Conservation (phyloP, 176 grass and related monocot genomes). For the Triticum timopheevii region DNA sequence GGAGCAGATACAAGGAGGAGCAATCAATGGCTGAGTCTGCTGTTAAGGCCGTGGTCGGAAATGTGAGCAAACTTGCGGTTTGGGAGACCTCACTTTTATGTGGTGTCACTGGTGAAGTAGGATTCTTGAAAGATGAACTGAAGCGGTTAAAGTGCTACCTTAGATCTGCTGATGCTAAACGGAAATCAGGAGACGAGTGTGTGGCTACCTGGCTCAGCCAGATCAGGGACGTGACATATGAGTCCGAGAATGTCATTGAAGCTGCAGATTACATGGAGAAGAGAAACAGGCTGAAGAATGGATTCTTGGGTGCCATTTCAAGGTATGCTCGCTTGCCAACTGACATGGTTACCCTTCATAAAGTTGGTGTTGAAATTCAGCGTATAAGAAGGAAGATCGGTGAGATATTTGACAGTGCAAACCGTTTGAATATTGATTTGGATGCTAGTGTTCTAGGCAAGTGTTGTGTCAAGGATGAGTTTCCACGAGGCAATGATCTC, state of each 20-base stretch:
- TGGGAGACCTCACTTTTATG: background rate
- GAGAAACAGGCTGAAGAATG: background rate
- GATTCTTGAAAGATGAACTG: constrained; percentile 2
- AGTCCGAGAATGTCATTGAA: constrained; percentile 30
- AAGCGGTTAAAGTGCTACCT: background rate
- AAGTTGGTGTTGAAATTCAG: background rate
- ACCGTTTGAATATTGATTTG: background rate
- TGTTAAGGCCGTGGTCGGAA: background rate
- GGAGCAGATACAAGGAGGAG: background rate
- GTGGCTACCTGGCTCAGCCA: background rate
- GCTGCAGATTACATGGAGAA: background rate
- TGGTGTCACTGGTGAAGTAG: background rate
- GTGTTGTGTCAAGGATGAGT: background rate
- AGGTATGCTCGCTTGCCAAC: background rate
- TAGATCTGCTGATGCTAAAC: background rate
- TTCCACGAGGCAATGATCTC: background rate
- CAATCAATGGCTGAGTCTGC: background rate
- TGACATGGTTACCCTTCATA: constrained; percentile 6
- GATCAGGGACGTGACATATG: constrained; percentile 21
- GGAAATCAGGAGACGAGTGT: background rate
- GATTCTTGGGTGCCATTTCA: constrained; percentile 2
- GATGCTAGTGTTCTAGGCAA: background rate
- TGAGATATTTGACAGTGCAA: constrained; percentile 7
- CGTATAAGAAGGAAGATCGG: background rate
- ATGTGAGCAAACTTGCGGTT: background rate